Evolutionary conservation across 2,329 filamentous ascomycete species (phyloP).

Genomic region (Botryotinia calthae): DNA sequence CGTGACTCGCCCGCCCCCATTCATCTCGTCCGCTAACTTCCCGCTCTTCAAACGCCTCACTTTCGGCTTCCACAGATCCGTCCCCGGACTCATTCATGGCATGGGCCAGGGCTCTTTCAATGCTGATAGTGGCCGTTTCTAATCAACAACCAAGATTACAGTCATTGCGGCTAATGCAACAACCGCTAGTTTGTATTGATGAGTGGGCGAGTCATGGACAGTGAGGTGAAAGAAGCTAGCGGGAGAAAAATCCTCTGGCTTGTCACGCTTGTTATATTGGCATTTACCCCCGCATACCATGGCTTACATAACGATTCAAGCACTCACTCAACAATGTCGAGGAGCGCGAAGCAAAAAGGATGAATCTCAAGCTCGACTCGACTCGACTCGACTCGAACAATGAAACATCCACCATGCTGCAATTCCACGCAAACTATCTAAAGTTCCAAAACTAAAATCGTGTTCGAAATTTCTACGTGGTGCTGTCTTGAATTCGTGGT

Average conservation of each 20-base stretch:
- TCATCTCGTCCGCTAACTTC: not conserved
- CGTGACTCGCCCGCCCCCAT: not conserved
- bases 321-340: not conserved
- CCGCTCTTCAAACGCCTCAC: not conserved
- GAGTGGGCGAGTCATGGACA: not conserved
- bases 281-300: not conserved
- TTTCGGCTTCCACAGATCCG: not conserved
- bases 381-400: not conserved
- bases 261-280: not conserved
- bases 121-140: slow-evolving; percentile 13
- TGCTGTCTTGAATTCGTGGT: not conserved
- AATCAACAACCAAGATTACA: not conserved
- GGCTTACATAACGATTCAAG: not conserved
- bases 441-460: not conserved
- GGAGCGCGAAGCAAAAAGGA: not conserved
- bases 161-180: slow-evolving; percentile 3
- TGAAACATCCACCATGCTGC: not conserved
- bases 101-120: not conserved
- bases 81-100: not conserved
- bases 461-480: not conserved
- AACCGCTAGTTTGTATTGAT: not conserved
- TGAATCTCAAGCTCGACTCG: not conserved
- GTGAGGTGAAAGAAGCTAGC: not conserved
- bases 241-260: not conserved
- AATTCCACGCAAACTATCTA: not conserved